Percentiles rank a stretch among this genome's conserved stretches.
These are phyloP conservation scores for Yamadazyma kanchanaburiensis DNA, from an alignment of 1,139 yeast genomes.

Conservation along the genomic window DNA sequence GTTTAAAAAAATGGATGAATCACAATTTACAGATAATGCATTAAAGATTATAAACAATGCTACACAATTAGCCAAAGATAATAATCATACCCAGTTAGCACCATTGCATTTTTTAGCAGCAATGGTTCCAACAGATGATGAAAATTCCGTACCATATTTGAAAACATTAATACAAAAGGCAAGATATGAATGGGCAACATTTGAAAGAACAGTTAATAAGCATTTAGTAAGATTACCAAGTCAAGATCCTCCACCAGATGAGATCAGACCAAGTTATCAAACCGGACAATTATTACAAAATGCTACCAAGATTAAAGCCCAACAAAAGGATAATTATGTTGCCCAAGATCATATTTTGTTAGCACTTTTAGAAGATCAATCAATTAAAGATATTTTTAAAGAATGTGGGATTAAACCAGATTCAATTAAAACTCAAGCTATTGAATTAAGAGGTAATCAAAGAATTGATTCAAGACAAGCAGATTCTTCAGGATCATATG, in stretches of 20 bases:
- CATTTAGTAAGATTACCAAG: constrained; percentile 82
- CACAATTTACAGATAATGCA: constrained; percentile 92
- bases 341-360: constrained; percentile 93
- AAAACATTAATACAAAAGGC: constrained; percentile 87
- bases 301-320: constrained; percentile 72
- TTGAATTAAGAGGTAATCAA: constrained; percentile 83
- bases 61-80: constrained; percentile 76
- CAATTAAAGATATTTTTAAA: constrained; percentile 71
- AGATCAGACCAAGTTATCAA: constrained; percentile 65
- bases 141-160: constrained; percentile 66
- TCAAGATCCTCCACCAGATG: constrained; percentile 83
- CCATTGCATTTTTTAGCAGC: constrained; percentile 93
- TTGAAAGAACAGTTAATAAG: constrained; percentile 78
- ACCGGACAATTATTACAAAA: constrained; percentile 66
- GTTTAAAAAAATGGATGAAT: constrained; percentile 45
- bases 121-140: constrained; percentile 73
- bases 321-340: constrained; percentile 86
- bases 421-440: constrained; percentile 74
- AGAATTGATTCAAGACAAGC: constrained; percentile 93
- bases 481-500: constrained; percentile 81
- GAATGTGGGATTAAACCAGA: constrained; percentile 69
- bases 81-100: constrained; percentile 74
- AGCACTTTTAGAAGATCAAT: constrained; percentile 77
- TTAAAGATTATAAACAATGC: constrained; percentile 77
- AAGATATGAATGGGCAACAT: constrained; percentile 79